Conservation (phyloP, 2,329 filamentous ascomycete species). For the Diaporthe velutina region DNA sequence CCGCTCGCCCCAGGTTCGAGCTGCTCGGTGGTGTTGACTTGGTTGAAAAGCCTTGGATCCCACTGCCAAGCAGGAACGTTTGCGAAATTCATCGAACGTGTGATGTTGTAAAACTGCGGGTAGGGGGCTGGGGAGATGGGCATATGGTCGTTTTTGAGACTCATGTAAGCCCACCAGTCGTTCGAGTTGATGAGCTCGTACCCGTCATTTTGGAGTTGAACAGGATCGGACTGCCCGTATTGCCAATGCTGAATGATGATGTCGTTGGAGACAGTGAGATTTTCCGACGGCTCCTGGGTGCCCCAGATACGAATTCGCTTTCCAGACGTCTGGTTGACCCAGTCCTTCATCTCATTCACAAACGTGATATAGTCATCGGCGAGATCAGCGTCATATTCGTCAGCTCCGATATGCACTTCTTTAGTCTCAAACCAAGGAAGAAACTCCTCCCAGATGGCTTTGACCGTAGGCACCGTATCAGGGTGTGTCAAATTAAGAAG, state of each 20-base stretch:
- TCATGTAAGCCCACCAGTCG: conserved; percentile 68
- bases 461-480: conserved; percentile 63
- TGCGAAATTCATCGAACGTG: conserved; percentile 59
- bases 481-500: conserved; percentile 53
- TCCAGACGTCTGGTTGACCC: conserved; percentile 57
- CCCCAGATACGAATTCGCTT: conserved; percentile 68
- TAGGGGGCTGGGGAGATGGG: conserved; percentile 60
- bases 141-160: conserved; percentile 64
- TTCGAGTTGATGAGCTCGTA: conserved; percentile 60
- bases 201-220: conserved; percentile 51
- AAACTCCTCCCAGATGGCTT: conserved; percentile 65
- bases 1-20: conserved; percentile 42
- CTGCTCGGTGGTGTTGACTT: conserved; percentile 55
- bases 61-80: conserved; percentile 57
- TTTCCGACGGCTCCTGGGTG: conserved; percentile 57
- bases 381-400: conserved; percentile 62
- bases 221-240: conserved; percentile 60
- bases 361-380: conserved; percentile 64
- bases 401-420: conserved; percentile 67
- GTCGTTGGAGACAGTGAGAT: conserved; percentile 53
- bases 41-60: conserved; percentile 59
- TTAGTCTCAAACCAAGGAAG: conserved; percentile 68
- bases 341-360: conserved; percentile 58
- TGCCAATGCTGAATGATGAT: conserved; percentile 62
- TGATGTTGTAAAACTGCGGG: conserved; percentile 59